Conservation (phyloP, 148 eudicot genomes). For the Simmondsia chinensis region DNA sequence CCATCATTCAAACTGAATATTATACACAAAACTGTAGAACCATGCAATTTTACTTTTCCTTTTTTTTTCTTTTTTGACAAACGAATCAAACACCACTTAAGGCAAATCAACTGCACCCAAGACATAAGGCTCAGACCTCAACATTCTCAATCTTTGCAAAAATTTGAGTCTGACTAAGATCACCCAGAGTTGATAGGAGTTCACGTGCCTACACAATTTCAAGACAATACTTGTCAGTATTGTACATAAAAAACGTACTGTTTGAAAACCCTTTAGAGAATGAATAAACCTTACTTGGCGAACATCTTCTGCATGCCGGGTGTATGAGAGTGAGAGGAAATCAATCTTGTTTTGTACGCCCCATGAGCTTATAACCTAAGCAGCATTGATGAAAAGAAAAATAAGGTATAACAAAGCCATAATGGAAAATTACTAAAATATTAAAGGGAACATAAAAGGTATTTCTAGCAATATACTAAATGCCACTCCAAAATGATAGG, state of each 20-base stretch:
- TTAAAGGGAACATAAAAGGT: background rate
- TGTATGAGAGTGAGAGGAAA: conserved; percentile 78
- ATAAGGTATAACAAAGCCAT: background rate
- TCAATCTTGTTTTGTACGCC: conserved; percentile 89
- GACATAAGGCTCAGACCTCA: background rate
- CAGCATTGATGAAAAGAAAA: conserved; percentile 1
- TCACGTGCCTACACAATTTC: conserved; percentile 55
- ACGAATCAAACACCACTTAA: too few relatives aligned
- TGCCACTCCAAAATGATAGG: too few relatives aligned
- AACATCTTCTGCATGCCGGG: conserved; percentile 95
- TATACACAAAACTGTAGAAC: background rate
- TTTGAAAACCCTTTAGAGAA: background rate
- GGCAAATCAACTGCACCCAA: too few relatives aligned
- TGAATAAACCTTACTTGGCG: conserved; percentile 49
- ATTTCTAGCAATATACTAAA: too few relatives aligned
- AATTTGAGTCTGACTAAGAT: conserved; percentile 81
- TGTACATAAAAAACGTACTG: background rate
- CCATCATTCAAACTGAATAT: background rate
- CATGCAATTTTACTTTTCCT: too few relatives aligned
- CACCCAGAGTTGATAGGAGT: conserved; percentile 63
- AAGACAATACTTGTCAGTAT: background rate
- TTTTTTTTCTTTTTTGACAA: too few relatives aligned
- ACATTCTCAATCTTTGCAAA: conserved; percentile 90
- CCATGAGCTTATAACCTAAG: conserved; percentile 83
- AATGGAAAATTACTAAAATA: background rate